phyloP scores from a whole-genome alignment of 305 asterid species.

The Caryopteris hybrid region DNA sequence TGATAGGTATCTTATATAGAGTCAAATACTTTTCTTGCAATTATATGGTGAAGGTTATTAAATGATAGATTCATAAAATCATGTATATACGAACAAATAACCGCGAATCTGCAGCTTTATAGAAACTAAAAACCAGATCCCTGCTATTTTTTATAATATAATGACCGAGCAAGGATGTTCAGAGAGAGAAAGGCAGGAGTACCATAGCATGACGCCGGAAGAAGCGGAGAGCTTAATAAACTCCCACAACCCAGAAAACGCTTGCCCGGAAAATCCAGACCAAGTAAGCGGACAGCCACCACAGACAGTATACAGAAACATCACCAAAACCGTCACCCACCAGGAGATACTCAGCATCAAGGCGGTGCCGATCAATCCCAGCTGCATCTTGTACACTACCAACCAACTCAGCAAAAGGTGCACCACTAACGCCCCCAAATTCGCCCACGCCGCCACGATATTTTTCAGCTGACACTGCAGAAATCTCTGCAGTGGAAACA shows the following conservation, averaged over 20 bases:
- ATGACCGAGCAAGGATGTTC: background rate
- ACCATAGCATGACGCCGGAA: conserved; percentile 93
- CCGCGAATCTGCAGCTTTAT: background rate
- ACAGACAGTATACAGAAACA: conserved; percentile 34
- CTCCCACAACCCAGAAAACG: conserved; percentile 80
- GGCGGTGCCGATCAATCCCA: conserved; percentile 53
- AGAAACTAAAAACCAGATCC: background rate
- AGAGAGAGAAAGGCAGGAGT: background rate
- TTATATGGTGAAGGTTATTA: no score
- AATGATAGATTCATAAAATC: no score
- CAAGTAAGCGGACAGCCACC: conserved; percentile 81
- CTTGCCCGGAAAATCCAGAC: conserved; percentile 66
- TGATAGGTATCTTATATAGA: no score
- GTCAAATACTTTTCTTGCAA: no score
- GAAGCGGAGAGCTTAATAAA: conserved; percentile 70
- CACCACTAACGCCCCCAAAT: conserved; percentile 30
- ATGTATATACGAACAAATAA: no score
- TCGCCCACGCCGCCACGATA: conserved; percentile 47
- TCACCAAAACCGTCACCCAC: conserved; percentile 45
- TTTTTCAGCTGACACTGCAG: conserved; percentile 80
- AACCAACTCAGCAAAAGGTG: conserved; percentile 60
- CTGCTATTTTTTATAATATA: no score
- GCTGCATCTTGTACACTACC: conserved; percentile 33
- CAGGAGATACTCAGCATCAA: conserved; percentile 51
- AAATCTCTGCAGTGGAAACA: conserved; percentile 70